Evolutionary conservation across 176 grass and related monocot genomes (phyloP).

Genomic region (Oryza glumipatula): DNA sequence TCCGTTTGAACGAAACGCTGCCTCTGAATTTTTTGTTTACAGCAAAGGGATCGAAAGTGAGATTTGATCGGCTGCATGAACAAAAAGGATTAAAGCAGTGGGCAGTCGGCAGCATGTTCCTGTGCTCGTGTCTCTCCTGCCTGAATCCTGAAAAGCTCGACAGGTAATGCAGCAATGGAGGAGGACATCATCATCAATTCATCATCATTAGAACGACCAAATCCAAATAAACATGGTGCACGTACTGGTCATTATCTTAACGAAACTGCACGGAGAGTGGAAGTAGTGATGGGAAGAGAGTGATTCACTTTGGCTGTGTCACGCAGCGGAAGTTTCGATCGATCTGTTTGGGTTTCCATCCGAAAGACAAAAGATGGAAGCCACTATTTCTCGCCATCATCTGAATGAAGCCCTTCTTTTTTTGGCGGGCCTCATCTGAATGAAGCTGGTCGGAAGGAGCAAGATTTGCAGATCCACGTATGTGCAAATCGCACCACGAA

Average conservation of each 20-base stretch:
- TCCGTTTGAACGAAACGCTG: constrained; percentile 14
- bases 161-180: background rate
- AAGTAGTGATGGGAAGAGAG: background rate
- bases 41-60: background rate
- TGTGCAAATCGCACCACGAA: background rate
- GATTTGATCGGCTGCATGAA: background rate
- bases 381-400: background rate
- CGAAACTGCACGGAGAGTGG: background rate
- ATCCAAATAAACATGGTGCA: background rate
- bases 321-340: constrained; percentile 22
- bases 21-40: background rate
- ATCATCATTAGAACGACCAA: background rate
- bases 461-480: background rate
- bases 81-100: background rate
- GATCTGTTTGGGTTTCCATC: background rate
- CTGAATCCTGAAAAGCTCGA: background rate
- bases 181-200: background rate
- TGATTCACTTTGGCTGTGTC: background rate
- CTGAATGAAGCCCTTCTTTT: background rate
- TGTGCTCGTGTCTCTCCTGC: background rate
- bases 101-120: constrained; percentile 29
- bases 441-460: background rate
- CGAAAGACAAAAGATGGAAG: background rate
- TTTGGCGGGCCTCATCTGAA: background rate
- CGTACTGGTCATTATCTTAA: background rate